These are phyloP conservation scores for Hansenula anomala DNA, from an alignment of 1,139 yeast genomes.

Conservation along the genomic window DNA sequence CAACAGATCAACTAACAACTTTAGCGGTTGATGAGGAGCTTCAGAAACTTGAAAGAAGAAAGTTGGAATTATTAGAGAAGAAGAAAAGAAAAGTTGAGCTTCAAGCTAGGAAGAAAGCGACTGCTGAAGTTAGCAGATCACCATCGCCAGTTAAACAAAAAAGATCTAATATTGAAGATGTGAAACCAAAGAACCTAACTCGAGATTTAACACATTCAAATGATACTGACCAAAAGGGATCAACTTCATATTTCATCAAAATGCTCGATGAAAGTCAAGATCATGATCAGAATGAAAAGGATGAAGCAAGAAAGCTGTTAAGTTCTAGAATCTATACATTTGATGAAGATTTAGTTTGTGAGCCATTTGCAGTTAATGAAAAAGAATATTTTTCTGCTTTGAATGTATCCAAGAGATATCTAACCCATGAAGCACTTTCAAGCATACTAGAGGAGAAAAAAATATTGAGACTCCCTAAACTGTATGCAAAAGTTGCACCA, in stretches of 20 bases:
- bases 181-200: too few species aligned
- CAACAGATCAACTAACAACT: too few species aligned
- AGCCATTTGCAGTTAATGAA: conserved; percentile 27
- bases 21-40: conserved; percentile 18
- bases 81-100: conserved; percentile 8
- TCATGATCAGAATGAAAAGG: conserved; percentile 17
- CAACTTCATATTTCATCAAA: conserved; percentile 30
- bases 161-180: not conserved
- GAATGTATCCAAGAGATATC: conserved; percentile 40
- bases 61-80: conserved; percentile 17
- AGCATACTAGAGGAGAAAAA: conserved; percentile 40
- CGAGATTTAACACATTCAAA: too few species aligned
- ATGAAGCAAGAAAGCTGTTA: conserved; percentile 21
- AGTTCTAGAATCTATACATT: conserved; percentile 32
- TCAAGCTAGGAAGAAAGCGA: not conserved
- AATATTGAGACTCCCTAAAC: conserved; percentile 48
- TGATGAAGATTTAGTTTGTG: conserved; percentile 18
- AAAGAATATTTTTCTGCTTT: conserved; percentile 31
- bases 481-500: conserved; percentile 60
- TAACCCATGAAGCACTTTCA: conserved; percentile 31
- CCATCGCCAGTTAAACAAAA: conserved; percentile 13
- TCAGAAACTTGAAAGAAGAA: conserved; percentile 23
- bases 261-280: conserved; percentile 22
- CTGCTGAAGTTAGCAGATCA: conserved; percentile 8
- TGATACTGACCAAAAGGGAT: not conserved